phyloP scores from a whole-genome alignment of 192 early-diverging fungal genomes.

The Umbelopsis sp. region DNA sequence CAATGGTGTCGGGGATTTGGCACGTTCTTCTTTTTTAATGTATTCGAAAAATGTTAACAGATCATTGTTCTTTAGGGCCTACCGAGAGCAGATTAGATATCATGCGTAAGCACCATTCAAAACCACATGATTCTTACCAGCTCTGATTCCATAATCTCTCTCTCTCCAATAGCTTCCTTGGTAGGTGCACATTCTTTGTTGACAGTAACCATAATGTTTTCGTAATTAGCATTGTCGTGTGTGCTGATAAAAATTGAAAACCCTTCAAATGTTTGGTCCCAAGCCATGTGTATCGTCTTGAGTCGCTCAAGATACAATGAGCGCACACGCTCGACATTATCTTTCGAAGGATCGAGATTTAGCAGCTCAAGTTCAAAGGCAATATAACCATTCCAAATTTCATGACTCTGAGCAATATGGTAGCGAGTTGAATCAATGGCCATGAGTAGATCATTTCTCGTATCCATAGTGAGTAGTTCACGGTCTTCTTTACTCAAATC shows the following conservation, averaged over 20 bases:
- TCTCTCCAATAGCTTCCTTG: conserved; percentile 36
- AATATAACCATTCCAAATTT: conserved; percentile 58
- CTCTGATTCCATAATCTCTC: conserved; percentile 53
- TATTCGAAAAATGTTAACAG: conserved; percentile 57
- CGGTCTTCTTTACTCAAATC: conserved; percentile 19
- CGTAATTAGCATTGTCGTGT: conserved; percentile 56
- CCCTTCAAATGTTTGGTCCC: conserved; percentile 60
- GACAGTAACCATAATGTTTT: conserved; percentile 48
- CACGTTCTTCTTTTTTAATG: conserved; percentile 51
- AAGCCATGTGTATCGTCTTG: conserved; percentile 14
- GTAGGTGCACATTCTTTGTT: conserved; percentile 48
- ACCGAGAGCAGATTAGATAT: not conserved
- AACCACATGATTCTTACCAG: conserved; percentile 45
- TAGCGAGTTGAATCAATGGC: conserved; percentile 50
- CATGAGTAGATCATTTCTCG: conserved; percentile 44
- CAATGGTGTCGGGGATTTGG: conserved; percentile 26
- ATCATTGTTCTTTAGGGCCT: conserved; percentile 30
- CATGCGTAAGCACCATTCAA: not conserved
- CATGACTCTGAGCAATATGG: conserved; percentile 64
- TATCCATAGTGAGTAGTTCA: conserved; percentile 32
- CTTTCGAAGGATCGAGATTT: conserved; percentile 21
- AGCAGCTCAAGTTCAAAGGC: conserved; percentile 62
- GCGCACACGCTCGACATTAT: not conserved
- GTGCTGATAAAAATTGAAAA: conserved; percentile 67
- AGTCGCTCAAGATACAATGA: not conserved